Evolutionary conservation across 2,329 filamentous ascomycete genomes (phyloP).

Genomic region (Claviceps citrina): DNA sequence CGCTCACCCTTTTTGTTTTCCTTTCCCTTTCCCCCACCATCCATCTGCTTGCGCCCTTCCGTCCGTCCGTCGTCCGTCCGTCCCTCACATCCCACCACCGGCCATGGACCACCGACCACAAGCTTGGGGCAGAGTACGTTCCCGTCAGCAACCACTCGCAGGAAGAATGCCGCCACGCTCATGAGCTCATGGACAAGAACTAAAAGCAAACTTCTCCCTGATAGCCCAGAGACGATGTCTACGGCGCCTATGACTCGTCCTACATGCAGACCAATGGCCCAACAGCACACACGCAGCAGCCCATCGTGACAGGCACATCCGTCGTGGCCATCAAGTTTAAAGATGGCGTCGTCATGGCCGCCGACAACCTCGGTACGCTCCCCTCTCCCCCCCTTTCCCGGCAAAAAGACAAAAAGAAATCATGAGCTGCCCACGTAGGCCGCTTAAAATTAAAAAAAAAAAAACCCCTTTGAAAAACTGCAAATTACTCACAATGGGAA

Average conservation of each 20-base stretch:
- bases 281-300: slow-evolving; percentile 76
- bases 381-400: neutral
- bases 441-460: too few relatives aligned
- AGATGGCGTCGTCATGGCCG: slow-evolving; percentile 87
- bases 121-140: slow-evolving; percentile 55
- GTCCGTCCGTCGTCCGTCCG: neutral
- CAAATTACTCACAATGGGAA: neutral
- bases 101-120: slow-evolving; percentile 58
- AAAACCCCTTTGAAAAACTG: too few relatives aligned
- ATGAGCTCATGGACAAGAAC: too few relatives aligned
- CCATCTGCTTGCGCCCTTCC: too few relatives aligned
- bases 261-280: slow-evolving; percentile 60
- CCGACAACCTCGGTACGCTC: slow-evolving; percentile 74
- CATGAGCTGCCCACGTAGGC: too few relatives aligned
- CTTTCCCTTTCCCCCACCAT: too few relatives aligned
- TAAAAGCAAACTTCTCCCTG: slow-evolving; percentile 5
- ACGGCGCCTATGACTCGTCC: slow-evolving; percentile 80
- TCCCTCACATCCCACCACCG: slow-evolving; percentile 7
- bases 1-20: too few relatives aligned
- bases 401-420: neutral
- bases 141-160: slow-evolving; percentile 5
- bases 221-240: slow-evolving; percentile 92
- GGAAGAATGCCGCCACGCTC: too few relatives aligned
- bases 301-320: slow-evolving; percentile 91
- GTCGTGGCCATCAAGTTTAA: slow-evolving; percentile 93